Evolutionary conservation across 139 green algal species (phyloP), one percentile per base, ranked within the genome.

Genomic region (Parachlorella kessleri): DNA sequence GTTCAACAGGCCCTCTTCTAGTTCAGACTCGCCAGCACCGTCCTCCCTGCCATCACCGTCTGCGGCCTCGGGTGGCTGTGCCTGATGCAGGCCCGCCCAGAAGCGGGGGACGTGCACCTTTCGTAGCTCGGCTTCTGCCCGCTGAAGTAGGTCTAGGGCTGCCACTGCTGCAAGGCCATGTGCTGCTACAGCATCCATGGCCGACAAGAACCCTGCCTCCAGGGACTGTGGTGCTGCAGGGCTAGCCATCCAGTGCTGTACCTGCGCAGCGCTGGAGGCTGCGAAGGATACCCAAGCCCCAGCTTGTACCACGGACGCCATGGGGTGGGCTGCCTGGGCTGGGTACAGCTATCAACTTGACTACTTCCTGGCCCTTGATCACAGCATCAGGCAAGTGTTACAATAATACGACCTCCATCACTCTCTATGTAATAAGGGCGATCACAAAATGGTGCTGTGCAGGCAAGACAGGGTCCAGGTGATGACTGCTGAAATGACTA

Each of bases 201-300:
- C 14, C 14, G 48, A 59, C 21, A 59, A 14, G 21, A 59, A 59
- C 48, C 21, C 48, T 59, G 48, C 14, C 21, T 28, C 14, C 48
- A 59, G 48, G 14, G 48, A 59, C 14, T 59, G 14, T 18, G 14
- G 48, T 28, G 14, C 21, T 59, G 14, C 48, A 59, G 21, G 48
- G 48, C 48, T 14, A 59, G 21, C 32, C 55, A 24, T 78, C 74
- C 39, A 73, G n/a, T 18, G 74, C 74, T n/a, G 41, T 33, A 78
- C 28, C 2, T 55, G 53, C 7, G 55, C 55, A 28, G 55, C 8
- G 55, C 73, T 71, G 37, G 37, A 7, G 28, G 67, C 38, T 6
- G 73, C 73, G 59, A 78, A 78, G 5, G 55, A 38, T 24, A 78
- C 36, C 73, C 73, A 78, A 3, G 73, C 28, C 23, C 53, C 55